Evolutionary conservation across 2,329 filamentous ascomycete genomes (phyloP), one percentile per base, ranked within the genome.

Genomic region (Penicillium brasilianum): DNA sequence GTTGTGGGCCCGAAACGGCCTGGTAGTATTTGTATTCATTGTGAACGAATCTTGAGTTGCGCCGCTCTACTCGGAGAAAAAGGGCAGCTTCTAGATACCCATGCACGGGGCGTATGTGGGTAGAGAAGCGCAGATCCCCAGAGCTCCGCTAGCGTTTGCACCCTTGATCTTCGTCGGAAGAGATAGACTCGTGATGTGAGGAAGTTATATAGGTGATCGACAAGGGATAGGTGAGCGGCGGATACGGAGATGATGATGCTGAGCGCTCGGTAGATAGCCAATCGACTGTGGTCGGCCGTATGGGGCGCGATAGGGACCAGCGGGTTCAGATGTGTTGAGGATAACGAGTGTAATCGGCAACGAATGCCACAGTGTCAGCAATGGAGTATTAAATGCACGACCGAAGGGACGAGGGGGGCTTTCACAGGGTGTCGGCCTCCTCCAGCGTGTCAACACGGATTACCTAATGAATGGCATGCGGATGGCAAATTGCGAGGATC

Each of bases 291-390:
- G 20, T 59, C 34, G 25, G 28, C 36, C 14, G 50, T 34, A 50
- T 48, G 60, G 14, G 13, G 30, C 44, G 46, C 39, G 36, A 30
- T 30, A 16, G 30, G 46, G 14, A 34, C 20, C 30, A 54, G n/a
- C 20, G 30, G 30, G 28, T 7, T 51, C 16, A 25, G 39, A 22
- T n/a, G 22, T 4, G n/a, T 22, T 14, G 9, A 46, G 14, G 32
- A 11, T 63, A 74, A 73, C 69, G 72, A 74, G 60, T 69, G 72
- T 55, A 68, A 71, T 60, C 43, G 71, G 71, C 69, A 70, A 41
- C 25, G 43, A 70, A 66, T 71, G 69, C 71, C 70, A 52, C 59
- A 55, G 58, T 28, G 54, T 43, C 54, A 58, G 36, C 46, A 56
- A 34, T 30, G 37, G 48, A 32, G 32, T 44, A 30, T 50, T 43